Percentiles rank a stretch among this genome's conserved stretches.
Evolutionary conservation across 495 filamentous ascomycete genomes (phyloP).

Genomic region (Sordaria brevicollis): DNA sequence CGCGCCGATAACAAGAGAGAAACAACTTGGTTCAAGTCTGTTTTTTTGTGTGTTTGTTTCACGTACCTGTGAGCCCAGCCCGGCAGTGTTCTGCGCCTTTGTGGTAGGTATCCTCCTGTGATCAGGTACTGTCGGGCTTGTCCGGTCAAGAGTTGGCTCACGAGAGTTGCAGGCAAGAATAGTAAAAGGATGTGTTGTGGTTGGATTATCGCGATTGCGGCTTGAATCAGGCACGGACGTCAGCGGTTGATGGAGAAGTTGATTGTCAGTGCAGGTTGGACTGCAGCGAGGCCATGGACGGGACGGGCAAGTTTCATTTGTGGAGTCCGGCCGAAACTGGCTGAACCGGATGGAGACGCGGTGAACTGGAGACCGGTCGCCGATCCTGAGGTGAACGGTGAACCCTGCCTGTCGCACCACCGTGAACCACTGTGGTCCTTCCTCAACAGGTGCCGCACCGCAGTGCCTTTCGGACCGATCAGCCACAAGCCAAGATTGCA

Average conservation of each 20-base stretch:
- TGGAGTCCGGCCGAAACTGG: background rate
- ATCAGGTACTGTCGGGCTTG: background rate
- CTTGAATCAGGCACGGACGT: background rate
- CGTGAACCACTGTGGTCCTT: background rate
- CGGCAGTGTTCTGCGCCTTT: conserved; percentile 1
- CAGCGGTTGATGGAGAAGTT: background rate
- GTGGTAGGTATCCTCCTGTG: background rate
- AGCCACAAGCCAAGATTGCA: background rate
- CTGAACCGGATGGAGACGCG: background rate
- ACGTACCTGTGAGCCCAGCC: conserved; percentile 40
- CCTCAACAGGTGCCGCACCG: background rate
- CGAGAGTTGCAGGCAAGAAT: conserved; percentile 4
- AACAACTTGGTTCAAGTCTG: conserved; percentile 7
- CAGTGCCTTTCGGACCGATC: background rate
- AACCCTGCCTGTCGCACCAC: background rate
- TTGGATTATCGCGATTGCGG: background rate
- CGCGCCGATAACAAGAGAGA: conserved; percentile 27
- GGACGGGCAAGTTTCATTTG: background rate
- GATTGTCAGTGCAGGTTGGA: background rate
- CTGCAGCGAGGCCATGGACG: background rate
- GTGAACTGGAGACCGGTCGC: background rate
- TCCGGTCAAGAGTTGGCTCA: conserved; percentile 13
- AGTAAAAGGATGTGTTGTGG: background rate
- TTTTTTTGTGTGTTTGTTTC: conserved; percentile 18
- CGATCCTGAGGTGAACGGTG: background rate